A percentile compares a stretch with the other conserved stretches of the same genome.
Conservation (phyloP, 2,329 filamentous ascomycete species). For the Periconia sp. region DNA sequence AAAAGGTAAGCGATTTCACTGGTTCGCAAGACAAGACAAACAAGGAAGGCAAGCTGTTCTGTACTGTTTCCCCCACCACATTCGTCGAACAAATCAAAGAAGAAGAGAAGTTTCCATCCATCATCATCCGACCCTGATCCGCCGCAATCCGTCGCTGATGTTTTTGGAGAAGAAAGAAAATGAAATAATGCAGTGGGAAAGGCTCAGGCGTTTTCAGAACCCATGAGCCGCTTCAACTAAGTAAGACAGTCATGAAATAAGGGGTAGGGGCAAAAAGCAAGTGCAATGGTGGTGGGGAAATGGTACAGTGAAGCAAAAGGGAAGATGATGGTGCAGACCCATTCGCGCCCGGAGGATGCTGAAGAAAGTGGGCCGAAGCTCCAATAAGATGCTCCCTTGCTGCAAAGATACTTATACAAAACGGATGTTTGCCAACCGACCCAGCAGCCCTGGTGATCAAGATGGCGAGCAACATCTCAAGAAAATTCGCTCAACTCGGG, state of each 20-base stretch:
- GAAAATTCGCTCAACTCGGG: slow-evolving; percentile 12
- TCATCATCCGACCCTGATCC: too few relatives aligned
- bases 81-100: too few relatives aligned
- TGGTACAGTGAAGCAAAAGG: slow-evolving; percentile 15
- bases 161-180: not conserved
- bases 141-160: too few relatives aligned
- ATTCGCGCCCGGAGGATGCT: slow-evolving; percentile 32
- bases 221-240: not conserved
- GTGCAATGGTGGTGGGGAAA: not conserved
- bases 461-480: slow-evolving; percentile 16
- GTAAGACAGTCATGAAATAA: slow-evolving; percentile 1
- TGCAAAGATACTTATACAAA: slow-evolving; percentile 40
- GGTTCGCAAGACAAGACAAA: not conserved
- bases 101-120: too few relatives aligned
- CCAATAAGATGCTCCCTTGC: slow-evolving; percentile 32
- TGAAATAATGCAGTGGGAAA: not conserved
- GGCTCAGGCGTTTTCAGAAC: not conserved
- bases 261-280: not conserved
- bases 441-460: slow-evolving; percentile 11
- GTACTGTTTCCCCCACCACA: too few relatives aligned
- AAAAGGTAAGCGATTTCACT: not conserved
- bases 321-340: slow-evolving; percentile 9
- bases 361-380: slow-evolving; percentile 29
- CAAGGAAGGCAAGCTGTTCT: not conserved
- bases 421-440: slow-evolving; percentile 21